These are phyloP conservation scores for Sideroxylon spinosum DNA, from an alignment of 179 eudicot species.

Conservation along the genomic window DNA sequence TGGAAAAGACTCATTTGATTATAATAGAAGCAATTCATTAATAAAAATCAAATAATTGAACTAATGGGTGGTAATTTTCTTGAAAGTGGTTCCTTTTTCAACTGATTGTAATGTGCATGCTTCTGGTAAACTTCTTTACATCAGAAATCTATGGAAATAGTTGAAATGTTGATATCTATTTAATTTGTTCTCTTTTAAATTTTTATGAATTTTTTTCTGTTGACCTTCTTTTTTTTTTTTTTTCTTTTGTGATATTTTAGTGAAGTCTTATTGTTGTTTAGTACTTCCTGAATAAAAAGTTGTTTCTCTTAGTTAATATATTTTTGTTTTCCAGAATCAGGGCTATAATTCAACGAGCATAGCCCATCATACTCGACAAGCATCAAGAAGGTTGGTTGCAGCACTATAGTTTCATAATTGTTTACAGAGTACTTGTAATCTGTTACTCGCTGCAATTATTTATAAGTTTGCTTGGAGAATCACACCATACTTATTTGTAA, in stretches of 20 bases:
- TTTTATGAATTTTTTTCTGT: no score
- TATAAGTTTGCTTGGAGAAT: background rate
- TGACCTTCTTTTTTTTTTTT: background rate
- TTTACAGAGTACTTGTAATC: background rate
- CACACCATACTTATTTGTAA: background rate
- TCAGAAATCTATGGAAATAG: background rate
- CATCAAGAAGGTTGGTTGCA: conserved; percentile 39
- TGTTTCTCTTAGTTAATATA: background rate
- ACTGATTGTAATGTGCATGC: background rate
- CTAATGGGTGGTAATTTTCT: background rate
- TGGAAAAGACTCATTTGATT: background rate
- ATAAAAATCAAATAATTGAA: background rate
- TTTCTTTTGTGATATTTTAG: background rate
- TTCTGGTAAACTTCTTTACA: background rate
- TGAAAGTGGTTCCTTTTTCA: background rate
- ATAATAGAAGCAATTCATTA: background rate
- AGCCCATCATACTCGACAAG: conserved; percentile 33
- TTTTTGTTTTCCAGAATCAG: conserved; percentile 31
- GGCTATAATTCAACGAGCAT: conserved; percentile 32
- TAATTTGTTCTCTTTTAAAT: no score
- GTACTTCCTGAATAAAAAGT: background rate
- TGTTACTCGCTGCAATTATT: background rate
- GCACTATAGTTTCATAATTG: background rate
- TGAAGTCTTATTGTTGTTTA: background rate
- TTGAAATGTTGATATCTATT: background rate